A percentile compares a stretch with the other conserved stretches of the same genome.
These are phyloP conservation scores for Pseudonitzschia delicatissima DNA, from an alignment of 108 stramenopile species.

Conservation along the genomic window DNA sequence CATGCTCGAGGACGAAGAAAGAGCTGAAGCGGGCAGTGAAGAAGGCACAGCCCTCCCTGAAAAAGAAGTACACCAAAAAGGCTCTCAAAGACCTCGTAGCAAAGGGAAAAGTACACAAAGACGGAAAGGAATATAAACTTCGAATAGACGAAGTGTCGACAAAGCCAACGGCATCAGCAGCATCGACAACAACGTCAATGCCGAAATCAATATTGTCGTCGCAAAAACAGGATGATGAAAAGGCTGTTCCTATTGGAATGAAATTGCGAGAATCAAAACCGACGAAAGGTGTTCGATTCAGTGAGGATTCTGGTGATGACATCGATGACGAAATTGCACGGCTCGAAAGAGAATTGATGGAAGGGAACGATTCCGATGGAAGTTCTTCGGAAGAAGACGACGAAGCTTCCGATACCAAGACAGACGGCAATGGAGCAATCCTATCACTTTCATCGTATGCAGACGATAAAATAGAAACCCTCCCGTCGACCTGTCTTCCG, in stretches of 20 bases:
- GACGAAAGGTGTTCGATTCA: conserved; percentile 23
- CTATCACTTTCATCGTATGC: conserved; percentile 62
- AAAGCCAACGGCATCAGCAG: neutral
- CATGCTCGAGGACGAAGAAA: conserved; percentile 15
- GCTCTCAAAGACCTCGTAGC: conserved; percentile 42
- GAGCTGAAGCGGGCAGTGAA: conserved; percentile 23
- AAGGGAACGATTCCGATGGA: conserved; percentile 18
- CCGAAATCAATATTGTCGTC: conserved; percentile 9
- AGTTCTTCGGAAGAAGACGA: conserved; percentile 14
- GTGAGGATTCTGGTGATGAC: conserved; percentile 34
- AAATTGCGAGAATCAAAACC: conserved; percentile 32
- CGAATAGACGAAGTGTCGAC: neutral
- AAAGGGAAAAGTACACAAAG: conserved; percentile 37
- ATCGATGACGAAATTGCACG: conserved; percentile 78
- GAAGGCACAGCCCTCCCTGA: conserved; percentile 10
- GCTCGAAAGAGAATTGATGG: conserved; percentile 73
- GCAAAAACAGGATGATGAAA: neutral
- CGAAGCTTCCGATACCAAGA: neutral
- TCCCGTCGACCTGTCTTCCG: conserved; percentile 52
- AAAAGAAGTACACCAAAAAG: conserved; percentile 26
- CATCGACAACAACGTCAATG: neutral
- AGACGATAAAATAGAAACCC: conserved; percentile 59
- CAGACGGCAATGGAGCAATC: conserved; percentile 23
- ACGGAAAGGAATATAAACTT: conserved; percentile 35
- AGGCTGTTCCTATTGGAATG: conserved; percentile 53